Evolutionary conservation across 2,329 filamentous ascomycete genomes (phyloP).

Genomic region (Penicillium griseofulvum): DNA sequence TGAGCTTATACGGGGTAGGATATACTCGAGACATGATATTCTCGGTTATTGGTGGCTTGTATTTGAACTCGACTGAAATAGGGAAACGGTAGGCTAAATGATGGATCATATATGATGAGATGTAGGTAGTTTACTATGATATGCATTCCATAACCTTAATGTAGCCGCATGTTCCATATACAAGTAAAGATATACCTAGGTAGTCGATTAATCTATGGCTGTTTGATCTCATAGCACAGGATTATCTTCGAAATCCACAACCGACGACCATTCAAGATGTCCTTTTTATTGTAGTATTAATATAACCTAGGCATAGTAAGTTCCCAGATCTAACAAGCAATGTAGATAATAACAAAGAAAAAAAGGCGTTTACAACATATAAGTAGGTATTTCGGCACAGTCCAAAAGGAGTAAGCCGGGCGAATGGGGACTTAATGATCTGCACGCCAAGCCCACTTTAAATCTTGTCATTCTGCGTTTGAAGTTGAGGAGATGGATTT

Average conservation of each 20-base stretch:
- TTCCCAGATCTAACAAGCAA: neutral
- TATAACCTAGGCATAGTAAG: neutral
- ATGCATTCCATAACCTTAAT: neutral
- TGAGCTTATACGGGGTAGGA: neutral
- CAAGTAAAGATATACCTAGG: neutral
- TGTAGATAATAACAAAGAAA: too few species aligned
- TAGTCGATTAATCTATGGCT: too few species aligned
- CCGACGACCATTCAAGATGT: neutral
- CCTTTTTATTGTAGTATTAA: neutral
- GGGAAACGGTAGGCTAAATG: neutral
- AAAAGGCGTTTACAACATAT: too few species aligned
- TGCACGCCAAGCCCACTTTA: conserved; percentile 8
- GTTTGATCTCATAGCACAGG: neutral
- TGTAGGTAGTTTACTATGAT: neutral
- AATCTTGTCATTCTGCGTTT: neutral
- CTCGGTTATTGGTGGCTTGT: neutral
- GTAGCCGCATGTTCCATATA: neutral
- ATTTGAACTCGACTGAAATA: neutral
- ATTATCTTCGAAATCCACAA: neutral
- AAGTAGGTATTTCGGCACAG: neutral
- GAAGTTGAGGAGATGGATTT: neutral
- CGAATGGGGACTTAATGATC: neutral
- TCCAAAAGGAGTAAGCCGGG: neutral
- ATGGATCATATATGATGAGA: neutral
- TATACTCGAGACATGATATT: neutral